phyloP scores from a whole-genome alignment of 2,329 filamentous ascomycete genomes.

The Alternaria infectoria region DNA sequence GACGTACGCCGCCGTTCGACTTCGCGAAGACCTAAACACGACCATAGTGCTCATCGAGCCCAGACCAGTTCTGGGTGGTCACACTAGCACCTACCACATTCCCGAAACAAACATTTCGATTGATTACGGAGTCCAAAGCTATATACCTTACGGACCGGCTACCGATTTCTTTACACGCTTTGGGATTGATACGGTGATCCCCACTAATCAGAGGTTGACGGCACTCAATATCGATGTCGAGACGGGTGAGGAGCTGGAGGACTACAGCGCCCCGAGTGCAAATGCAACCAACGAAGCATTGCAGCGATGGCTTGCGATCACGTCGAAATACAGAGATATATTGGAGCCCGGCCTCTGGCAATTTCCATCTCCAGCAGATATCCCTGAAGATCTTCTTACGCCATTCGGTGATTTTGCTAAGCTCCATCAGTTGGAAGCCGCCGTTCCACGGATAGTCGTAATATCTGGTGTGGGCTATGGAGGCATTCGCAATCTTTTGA shows the following conservation, averaged over 20 bases:
- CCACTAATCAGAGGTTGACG: conserved; percentile 12
- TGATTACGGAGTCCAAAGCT: conserved; percentile 50
- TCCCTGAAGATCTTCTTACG: conserved; percentile 57
- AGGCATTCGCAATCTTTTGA: conserved; percentile 21
- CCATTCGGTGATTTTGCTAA: conserved; percentile 58
- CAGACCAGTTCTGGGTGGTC: conserved; percentile 53
- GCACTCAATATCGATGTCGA: conserved; percentile 41
- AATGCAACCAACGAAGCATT: conserved; percentile 25
- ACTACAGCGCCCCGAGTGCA: conserved; percentile 19
- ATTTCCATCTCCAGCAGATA: conserved; percentile 43
- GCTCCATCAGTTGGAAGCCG: conserved; percentile 47
- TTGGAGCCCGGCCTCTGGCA: conserved; percentile 31
- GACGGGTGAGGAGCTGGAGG: conserved; percentile 26
- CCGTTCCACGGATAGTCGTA: conserved; percentile 21
- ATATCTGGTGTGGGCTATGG: conserved; percentile 30
- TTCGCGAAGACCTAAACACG: conserved; percentile 49
- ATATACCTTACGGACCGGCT: conserved; percentile 52
- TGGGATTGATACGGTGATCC: conserved; percentile 36
- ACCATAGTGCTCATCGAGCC: conserved; percentile 53
- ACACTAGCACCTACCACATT: conserved; percentile 57
- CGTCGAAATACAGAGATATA: conserved; percentile 22
- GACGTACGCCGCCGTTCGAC: conserved; percentile 52
- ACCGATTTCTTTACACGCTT: conserved; percentile 55
- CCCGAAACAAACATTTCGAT: conserved; percentile 39
- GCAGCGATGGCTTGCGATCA: conserved; percentile 23